Base-by-base conservation (phyloP, 345 rosid genomes). In the Moricandia arvensis region DNA sequence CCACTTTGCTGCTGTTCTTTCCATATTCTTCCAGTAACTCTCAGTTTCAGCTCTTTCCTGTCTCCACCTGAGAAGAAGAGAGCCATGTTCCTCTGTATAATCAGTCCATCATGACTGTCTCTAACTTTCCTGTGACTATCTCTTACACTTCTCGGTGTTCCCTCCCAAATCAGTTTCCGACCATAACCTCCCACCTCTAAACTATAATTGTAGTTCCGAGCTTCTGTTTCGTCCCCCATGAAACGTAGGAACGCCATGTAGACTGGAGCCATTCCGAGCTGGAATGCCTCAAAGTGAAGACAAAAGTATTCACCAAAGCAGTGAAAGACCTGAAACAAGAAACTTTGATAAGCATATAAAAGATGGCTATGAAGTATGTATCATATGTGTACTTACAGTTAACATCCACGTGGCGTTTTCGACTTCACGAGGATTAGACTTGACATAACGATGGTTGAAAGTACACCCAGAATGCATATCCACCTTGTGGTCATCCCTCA, bases 361-460 rank as follows among this genome's bases (percentile, higher is more conserved):
- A 21, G 31, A 29, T 29, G 3, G 4, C 31, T 29, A 29, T 29
- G 31, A 29, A 29, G 31, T 29, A 29, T 29, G 31, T 29, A 29
- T 21, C 24, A 21, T 21, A 21, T 21, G 24, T 29, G 3, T 1
- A 1, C 96, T 82, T 84, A 94, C 98, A 67, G 97, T 94, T 76
- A 94, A 74, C 96, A 91, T 91, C 98, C 97, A 91, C 13, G 97
- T 91, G 21, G 98, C 98, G 30, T 94, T 93, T 83, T 93, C 97
- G 62, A 93, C 98, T 88, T 93, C 97, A 54, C 94, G 95, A 29
- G 98, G 98, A 86, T 93, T 93, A 67, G 97, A 94, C 77, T 91
- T 94, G 75, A 94, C 98, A 73, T 94, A 94, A 10, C 95, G 98
- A 82, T 94, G 97, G 84, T 94, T 94, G 81, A 94, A 90, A 75